Base-by-base conservation (phyloP, 129 eudicot genomes). In the sunflower (Helianthus annuus) region DNA sequence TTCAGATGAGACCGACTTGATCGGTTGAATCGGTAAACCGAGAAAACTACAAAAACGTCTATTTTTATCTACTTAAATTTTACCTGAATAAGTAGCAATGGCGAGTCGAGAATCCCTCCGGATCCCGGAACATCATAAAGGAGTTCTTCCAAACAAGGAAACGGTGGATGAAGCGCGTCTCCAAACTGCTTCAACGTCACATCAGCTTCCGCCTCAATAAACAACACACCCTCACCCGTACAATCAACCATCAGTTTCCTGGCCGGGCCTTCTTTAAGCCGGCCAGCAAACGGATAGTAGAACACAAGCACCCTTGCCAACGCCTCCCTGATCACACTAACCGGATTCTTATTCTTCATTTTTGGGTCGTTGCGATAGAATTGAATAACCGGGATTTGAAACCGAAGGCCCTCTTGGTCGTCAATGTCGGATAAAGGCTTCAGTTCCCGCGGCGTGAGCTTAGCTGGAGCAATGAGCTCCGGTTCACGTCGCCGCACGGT, bases 341-440 rank as follows among this genome's bases (percentile, higher is more conserved):
- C 78, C 81, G 45, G 97, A 85, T 78, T 86, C 96, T 55, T 62
- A 69, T 22, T 59, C 66, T 6, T 49, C 80, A 76, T 52, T 14
- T 32, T 69, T 15, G 56, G 82, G 42, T 54, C 54, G 5, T 61
- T 15, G 24, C 83, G 70, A 66, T 83, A 91, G 64, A 87, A 91
- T 10, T 83, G 87, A 3, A 91, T 87, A 22, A 78, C 86, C 12
- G 97, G 97, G 39, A 87, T 85, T 0, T 85, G 97, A 62, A 91
- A 87, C 6, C 97, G 87, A n/a, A 91, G 91, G 15, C 97, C 88
- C 48, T 91, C 96, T 55, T 91, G 97, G 44, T 91, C 97, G 29
- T 91, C 97, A 34, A 91, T 82, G 76, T 91, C 97, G 45, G 97
- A 91, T 48, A 91, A 83, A 27, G 64, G 82, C 53, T 88, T 85